Percentiles rank a stretch among this genome's conserved stretches.
These are phyloP conservation scores for Yamadazyma siamensis DNA, from an alignment of 1,139 yeast species.

Conservation along the genomic window DNA sequence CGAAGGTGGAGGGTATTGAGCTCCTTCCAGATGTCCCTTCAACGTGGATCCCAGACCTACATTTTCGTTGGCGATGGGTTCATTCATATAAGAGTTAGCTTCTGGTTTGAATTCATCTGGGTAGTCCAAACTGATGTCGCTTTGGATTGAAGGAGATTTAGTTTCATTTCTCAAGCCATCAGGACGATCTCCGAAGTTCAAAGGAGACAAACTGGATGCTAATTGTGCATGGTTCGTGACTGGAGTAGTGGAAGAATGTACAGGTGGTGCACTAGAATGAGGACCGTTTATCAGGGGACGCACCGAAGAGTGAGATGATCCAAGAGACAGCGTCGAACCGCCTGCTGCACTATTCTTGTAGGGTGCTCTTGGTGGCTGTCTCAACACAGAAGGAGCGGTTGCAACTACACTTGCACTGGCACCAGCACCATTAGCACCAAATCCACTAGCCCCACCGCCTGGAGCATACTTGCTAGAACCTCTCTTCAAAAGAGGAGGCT, in stretches of 20 bases:
- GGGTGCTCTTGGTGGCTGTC: constrained; percentile 6
- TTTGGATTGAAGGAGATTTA: constrained; percentile 27
- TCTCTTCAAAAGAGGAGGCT: constrained; percentile 10
- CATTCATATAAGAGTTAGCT: too few species aligned
- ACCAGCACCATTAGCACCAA: too few species aligned
- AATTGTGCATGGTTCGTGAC: constrained; percentile 14
- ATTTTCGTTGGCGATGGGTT: too few species aligned
- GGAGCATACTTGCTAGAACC: constrained; percentile 13
- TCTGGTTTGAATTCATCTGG: constrained; percentile 25
- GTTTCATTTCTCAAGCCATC: constrained; percentile 10
- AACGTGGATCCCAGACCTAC: too few species aligned
- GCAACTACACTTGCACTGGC: neutral
- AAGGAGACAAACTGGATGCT: constrained; percentile 23
- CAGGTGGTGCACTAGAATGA: constrained; percentile 1
- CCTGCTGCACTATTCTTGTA: constrained; percentile 14
- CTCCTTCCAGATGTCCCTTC: too few species aligned
- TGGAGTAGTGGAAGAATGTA: constrained; percentile 2
- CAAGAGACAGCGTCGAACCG: constrained; percentile 13
- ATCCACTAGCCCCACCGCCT: constrained; percentile 4
- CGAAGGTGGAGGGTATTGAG: too few species aligned
- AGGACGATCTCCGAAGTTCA: constrained; percentile 16
- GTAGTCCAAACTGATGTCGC: constrained; percentile 32
- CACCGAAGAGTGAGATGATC: constrained; percentile 4
- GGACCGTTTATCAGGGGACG: neutral
- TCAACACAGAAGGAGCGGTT: neutral